These are phyloP conservation scores for Podospora pseudoanserina DNA, from an alignment of 495 filamentous ascomycete species.

Conservation along the genomic window DNA sequence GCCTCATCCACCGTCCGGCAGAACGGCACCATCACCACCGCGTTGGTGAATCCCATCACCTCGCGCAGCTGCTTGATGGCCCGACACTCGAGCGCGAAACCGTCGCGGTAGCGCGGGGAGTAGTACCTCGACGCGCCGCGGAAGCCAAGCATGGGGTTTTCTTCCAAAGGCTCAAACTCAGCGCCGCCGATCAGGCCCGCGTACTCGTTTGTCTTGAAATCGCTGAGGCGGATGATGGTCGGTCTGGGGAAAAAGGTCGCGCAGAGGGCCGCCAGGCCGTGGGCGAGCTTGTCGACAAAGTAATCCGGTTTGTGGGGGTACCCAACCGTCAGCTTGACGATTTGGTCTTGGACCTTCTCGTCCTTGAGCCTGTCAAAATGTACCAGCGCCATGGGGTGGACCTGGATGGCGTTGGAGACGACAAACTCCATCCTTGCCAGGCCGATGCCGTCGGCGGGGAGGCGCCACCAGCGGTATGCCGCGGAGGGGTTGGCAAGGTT, in stretches of 20 bases:
- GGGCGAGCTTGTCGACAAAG: conserved; percentile 39
- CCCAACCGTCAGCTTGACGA: conserved; percentile 29
- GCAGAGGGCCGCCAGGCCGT: conserved; percentile 36
- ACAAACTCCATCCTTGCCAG: conserved; percentile 29
- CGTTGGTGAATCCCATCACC: conserved; percentile 36
- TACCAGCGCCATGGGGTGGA: conserved; percentile 37
- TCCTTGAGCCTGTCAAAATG: conserved; percentile 32
- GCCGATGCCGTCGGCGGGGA: conserved; percentile 27
- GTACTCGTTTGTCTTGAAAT: conserved; percentile 44
- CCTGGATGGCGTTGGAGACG: conserved; percentile 28
- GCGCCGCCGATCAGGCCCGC: conserved; percentile 36
- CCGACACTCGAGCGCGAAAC: conserved; percentile 38
- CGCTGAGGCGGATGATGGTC: conserved; percentile 37
- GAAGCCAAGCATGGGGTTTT: conserved; percentile 42
- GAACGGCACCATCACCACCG: conserved; percentile 40
- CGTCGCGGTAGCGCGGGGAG: conserved; percentile 36
- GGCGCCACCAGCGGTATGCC: conserved; percentile 32
- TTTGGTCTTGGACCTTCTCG: conserved; percentile 25
- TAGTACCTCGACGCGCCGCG: conserved; percentile 40
- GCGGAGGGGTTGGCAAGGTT: conserved; percentile 36
- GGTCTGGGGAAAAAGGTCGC: conserved; percentile 34
- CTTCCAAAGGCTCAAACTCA: conserved; percentile 37
- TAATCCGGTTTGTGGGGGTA: conserved; percentile 36
- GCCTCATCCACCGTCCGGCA: conserved; percentile 37
- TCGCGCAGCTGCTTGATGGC: conserved; percentile 39